phyloP scores from a whole-genome alignment of 2,329 filamentous ascomycete genomes.

The Beauveria medogensis region DNA sequence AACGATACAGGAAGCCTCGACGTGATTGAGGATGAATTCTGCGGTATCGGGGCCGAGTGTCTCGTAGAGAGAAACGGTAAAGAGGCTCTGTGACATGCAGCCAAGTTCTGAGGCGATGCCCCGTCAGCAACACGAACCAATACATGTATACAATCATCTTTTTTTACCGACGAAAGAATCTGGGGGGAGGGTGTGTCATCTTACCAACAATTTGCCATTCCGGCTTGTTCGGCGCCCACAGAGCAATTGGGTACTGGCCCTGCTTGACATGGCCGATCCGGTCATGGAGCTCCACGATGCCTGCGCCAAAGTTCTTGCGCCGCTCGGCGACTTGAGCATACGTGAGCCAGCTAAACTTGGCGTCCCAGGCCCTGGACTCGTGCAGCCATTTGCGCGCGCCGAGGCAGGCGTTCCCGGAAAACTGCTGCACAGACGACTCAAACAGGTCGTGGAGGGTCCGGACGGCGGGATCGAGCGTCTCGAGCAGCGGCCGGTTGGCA shows the following conservation, averaged over 20 bases:
- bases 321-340: slow-evolving; percentile 66
- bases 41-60: slow-evolving; percentile 85
- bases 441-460: slow-evolving; percentile 68
- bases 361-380: slow-evolving; percentile 57
- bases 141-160: too few species aligned
- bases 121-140: not conserved
- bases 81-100: slow-evolving; percentile 79
- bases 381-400: slow-evolving; percentile 69
- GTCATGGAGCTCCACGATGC: slow-evolving; percentile 68
- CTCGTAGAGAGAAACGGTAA: slow-evolving; percentile 90
- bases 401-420: slow-evolving; percentile 59
- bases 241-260: slow-evolving; percentile 63
- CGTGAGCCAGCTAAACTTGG: slow-evolving; percentile 67
- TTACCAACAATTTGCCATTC: slow-evolving; percentile 74
- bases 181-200: slow-evolving; percentile 13
- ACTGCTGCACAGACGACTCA: slow-evolving; percentile 51
- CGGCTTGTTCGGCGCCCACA: slow-evolving; percentile 82
- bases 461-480: slow-evolving; percentile 57
- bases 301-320: slow-evolving; percentile 69
- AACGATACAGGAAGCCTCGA: slow-evolving; percentile 65
- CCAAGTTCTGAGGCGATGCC: slow-evolving; percentile 57
- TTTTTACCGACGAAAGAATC: too few species aligned
- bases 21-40: slow-evolving; percentile 94
- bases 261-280: slow-evolving; percentile 51
- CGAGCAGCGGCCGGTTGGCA: slow-evolving; percentile 59